phyloP scores from a whole-genome alignment of 495 filamentous ascomycete genomes.

The Chlorociboria aeruginascens region DNA sequence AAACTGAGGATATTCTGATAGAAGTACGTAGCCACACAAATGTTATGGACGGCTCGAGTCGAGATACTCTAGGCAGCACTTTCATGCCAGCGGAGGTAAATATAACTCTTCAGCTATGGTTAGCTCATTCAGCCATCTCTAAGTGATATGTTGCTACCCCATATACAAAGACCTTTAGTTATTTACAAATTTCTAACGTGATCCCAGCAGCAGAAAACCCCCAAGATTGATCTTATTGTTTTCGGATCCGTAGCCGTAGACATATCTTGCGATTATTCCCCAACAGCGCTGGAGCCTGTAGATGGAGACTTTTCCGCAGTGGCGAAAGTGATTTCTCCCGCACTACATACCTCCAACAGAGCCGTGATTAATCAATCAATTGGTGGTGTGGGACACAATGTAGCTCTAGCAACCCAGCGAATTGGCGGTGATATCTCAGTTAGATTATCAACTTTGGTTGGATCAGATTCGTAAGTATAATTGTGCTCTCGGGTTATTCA shows the following conservation, averaged over 20 bases:
- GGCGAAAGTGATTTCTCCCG: constrained; percentile 28
- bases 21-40: neutral
- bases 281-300: constrained; percentile 6
- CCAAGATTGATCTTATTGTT: constrained; percentile 45
- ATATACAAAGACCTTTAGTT: too few relatives aligned
- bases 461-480: constrained; percentile 49
- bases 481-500: neutral
- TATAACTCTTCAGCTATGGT: too few relatives aligned
- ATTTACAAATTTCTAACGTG: too few relatives aligned
- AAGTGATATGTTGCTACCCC: too few relatives aligned
- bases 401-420: constrained; percentile 64
- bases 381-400: constrained; percentile 92
- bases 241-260: constrained; percentile 86
- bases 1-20: constrained; percentile 9
- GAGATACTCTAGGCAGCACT: too few relatives aligned
- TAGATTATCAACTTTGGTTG: constrained; percentile 65
- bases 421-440: constrained; percentile 30
- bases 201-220: too few relatives aligned
- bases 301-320: constrained; percentile 1
- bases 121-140: too few relatives aligned
- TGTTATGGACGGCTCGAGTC: too few relatives aligned
- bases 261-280: constrained; percentile 66
- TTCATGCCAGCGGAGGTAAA: too few relatives aligned
- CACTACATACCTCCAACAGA: constrained; percentile 76
- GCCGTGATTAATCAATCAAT: constrained; percentile 66